Evolutionary conservation across 2,329 filamentous ascomycete species (phyloP).

Genomic region (Fusarium proliferatum): DNA sequence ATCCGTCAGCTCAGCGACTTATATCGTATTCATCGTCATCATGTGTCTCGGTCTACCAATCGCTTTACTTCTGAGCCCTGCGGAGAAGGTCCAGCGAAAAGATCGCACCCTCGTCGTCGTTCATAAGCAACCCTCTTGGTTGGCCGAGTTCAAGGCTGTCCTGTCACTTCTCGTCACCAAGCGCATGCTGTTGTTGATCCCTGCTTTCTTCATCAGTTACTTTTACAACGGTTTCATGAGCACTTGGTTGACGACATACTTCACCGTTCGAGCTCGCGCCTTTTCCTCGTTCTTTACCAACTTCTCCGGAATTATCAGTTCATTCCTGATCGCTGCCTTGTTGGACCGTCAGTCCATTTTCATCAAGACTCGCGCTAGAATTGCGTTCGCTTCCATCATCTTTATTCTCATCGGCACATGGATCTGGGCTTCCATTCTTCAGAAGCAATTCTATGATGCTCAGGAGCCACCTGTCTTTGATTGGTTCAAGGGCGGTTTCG

Average conservation of each 20-base stretch:
- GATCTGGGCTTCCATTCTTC: slow-evolving; percentile 33
- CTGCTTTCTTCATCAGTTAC: slow-evolving; percentile 21
- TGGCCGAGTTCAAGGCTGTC: slow-evolving; percentile 28
- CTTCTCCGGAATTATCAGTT: slow-evolving; percentile 18
- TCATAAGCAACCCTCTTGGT: slow-evolving; percentile 14
- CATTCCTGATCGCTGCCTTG: neutral
- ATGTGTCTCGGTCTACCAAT: slow-evolving; percentile 23
- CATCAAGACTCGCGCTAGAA: slow-evolving; percentile 33
- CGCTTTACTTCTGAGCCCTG: neutral
- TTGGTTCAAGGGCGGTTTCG: slow-evolving; percentile 36
- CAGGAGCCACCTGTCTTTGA: slow-evolving; percentile 22
- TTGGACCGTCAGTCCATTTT: slow-evolving; percentile 33
- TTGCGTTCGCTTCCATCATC: neutral
- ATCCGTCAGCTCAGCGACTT: slow-evolving; percentile 22
- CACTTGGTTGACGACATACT: slow-evolving; percentile 18
- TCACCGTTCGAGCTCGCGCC: slow-evolving; percentile 16
- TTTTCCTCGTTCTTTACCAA: slow-evolving; percentile 20
- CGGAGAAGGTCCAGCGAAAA: slow-evolving; percentile 11
- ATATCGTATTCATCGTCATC: slow-evolving; percentile 22
- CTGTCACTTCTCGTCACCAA: slow-evolving; percentile 6
- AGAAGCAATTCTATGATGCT: slow-evolving; percentile 31
- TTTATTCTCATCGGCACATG: slow-evolving; percentile 15
- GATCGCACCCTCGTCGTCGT: slow-evolving; percentile 11
- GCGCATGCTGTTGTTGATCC: slow-evolving; percentile 27
- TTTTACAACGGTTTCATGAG: slow-evolving; percentile 22